Conservation (phyloP, 176 grass and related monocot genomes). For the Bonia amplexicaulis region DNA sequence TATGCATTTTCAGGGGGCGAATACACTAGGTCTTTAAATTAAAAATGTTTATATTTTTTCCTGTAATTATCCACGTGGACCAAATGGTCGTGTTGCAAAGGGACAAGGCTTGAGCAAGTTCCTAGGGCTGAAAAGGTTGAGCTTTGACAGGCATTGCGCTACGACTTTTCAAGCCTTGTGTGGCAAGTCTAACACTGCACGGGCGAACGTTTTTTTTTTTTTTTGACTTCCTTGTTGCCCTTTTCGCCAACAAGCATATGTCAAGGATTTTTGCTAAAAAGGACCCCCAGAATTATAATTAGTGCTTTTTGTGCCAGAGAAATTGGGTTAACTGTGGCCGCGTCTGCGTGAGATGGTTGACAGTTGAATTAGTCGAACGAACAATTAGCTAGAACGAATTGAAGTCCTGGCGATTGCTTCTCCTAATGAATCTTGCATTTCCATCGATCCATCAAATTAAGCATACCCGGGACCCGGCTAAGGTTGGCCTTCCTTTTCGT, state of each 20-base stretch:
- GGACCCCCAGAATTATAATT: not conserved
- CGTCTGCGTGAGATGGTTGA: not conserved
- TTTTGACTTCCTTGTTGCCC: not conserved
- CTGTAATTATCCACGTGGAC: not conserved
- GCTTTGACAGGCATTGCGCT: conserved; percentile 15
- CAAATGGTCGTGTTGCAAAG: not conserved
- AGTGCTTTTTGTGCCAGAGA: not conserved
- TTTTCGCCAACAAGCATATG: not conserved
- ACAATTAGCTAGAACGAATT: not conserved
- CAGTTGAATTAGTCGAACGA: not conserved
- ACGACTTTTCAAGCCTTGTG: not conserved
- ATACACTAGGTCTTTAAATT: not conserved
- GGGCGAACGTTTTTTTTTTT: not conserved
- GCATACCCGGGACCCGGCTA: too few species aligned
- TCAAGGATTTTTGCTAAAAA: not conserved
- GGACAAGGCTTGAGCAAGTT: not conserved
- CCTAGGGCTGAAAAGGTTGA: not conserved
- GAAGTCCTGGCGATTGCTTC: not conserved
- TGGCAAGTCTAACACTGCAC: not conserved
- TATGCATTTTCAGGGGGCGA: too few species aligned
- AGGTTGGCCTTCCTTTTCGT: not conserved
- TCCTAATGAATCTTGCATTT: not conserved
- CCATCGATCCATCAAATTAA: not conserved
- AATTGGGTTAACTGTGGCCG: not conserved
- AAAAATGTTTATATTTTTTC: not conserved